Conservation (phyloP, 345 rosid species). For the Passiflora organensis region DNA sequence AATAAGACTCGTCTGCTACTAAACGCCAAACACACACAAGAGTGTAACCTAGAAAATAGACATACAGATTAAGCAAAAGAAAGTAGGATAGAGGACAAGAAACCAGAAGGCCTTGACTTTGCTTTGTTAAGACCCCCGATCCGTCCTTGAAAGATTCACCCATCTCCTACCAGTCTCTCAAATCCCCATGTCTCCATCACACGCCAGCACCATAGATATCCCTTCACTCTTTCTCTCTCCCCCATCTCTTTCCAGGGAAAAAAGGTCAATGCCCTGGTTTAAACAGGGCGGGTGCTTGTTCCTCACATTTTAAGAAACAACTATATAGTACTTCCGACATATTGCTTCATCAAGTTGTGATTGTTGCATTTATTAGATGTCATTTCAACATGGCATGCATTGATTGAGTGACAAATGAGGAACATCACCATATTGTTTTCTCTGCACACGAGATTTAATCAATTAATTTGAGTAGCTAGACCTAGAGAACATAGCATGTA, state of each 20-base stretch:
- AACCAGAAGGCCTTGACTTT: constrained; percentile 14
- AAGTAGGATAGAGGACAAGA: neutral
- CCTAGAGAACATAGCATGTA: too few species aligned
- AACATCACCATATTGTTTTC: too few species aligned
- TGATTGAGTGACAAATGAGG: too few species aligned
- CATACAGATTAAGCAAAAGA: neutral
- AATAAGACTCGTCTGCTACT: neutral
- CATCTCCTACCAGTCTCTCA: constrained; percentile 12
- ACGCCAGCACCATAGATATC: constrained; percentile 3
- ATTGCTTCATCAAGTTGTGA: too few species aligned
- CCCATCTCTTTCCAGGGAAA: neutral
- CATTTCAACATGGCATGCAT: too few species aligned
- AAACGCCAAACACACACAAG: constrained; percentile 23
- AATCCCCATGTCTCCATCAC: constrained; percentile 18
- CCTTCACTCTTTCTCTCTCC: neutral
- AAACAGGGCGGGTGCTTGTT: too few species aligned
- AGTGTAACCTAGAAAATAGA: constrained; percentile 10
- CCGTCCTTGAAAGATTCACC: constrained; percentile 38
- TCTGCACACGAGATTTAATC: too few species aligned
- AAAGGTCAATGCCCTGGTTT: too few species aligned
- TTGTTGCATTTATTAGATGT: too few species aligned
- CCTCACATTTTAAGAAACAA: too few species aligned
- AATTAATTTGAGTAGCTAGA: too few species aligned
- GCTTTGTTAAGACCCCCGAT: constrained; percentile 27
- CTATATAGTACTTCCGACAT: too few species aligned